Evolutionary conservation across 148 eudicot genomes (phyloP).

Genomic region (Camellia japonica): DNA sequence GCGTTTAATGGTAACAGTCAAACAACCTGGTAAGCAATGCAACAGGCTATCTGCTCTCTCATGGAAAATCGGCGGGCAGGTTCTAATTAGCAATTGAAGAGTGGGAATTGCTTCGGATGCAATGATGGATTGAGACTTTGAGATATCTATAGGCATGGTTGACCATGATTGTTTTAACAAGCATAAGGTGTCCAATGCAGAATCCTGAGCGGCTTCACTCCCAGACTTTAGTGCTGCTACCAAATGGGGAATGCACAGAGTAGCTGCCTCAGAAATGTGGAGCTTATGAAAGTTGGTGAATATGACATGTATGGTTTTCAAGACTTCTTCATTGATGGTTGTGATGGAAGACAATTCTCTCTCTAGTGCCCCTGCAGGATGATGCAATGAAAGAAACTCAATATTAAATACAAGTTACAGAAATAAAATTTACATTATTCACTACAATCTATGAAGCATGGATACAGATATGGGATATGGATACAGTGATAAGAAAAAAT

Average conservation of each 20-base stretch:
- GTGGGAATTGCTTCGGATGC: slow-evolving; percentile 84
- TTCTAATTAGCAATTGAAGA: slow-evolving; percentile 72
- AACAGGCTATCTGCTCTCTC: slow-evolving; percentile 74
- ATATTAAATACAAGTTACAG: background rate
- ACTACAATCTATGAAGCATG: background rate
- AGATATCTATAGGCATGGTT: slow-evolving; percentile 63
- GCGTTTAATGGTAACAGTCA: slow-evolving; percentile 67
- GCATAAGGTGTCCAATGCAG: slow-evolving; percentile 57
- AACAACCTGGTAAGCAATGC: slow-evolving; percentile 79
- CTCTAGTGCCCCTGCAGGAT: slow-evolving; percentile 69
- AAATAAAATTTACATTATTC: background rate
- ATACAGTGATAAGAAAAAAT: no score
- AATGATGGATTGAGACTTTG: slow-evolving; percentile 66
- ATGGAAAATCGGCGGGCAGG: slow-evolving; percentile 75
- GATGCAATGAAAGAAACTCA: background rate
- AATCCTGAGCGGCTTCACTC: slow-evolving; percentile 71
- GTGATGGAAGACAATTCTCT: slow-evolving; percentile 67
- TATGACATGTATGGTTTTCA: slow-evolving; percentile 62
- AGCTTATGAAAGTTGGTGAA: slow-evolving; percentile 74
- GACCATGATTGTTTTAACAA: slow-evolving; percentile 77
- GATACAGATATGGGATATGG: no score
- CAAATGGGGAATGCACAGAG: slow-evolving; percentile 79
- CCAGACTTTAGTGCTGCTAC: slow-evolving; percentile 71
- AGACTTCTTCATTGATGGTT: slow-evolving; percentile 63
- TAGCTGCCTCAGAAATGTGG: slow-evolving; percentile 73